Percentiles rank a stretch among this genome's conserved stretches.
Conservation (phyloP, 2,329 filamentous ascomycete genomes). For the Botrytis cinerea region DNA sequence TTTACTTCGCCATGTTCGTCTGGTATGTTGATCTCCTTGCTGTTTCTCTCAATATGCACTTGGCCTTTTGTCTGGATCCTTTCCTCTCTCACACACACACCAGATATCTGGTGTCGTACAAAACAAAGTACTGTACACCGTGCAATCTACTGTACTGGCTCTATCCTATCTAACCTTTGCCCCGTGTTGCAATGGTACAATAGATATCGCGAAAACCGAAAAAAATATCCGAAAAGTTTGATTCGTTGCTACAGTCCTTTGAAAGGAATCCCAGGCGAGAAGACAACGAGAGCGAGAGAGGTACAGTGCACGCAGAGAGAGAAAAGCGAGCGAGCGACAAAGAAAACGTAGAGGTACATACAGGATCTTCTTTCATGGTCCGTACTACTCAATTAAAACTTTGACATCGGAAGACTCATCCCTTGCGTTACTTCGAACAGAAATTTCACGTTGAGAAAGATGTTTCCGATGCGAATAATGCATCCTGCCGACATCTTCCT, state of each 20-base stretch:
- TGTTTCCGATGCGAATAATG: constrained; percentile 28
- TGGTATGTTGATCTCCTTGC: constrained; percentile 6
- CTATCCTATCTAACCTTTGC: not conserved
- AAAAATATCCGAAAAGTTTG: not conserved
- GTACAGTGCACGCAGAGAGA: not conserved
- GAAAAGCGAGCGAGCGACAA: constrained; percentile 1
- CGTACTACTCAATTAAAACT: constrained; percentile 16
- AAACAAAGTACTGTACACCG: not conserved
- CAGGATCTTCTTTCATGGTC: constrained; percentile 13
- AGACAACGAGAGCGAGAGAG: not conserved
- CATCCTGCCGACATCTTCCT: constrained; percentile 31
- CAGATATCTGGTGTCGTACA: not conserved
- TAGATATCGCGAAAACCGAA: constrained; percentile 4
- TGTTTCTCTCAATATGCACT: constrained; percentile 12
- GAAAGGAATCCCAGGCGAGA: constrained; percentile 2
- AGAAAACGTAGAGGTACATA: constrained; percentile 17
- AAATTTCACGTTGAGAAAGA: constrained; percentile 25
- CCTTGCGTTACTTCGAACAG: constrained; percentile 21
- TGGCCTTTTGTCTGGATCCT: constrained; percentile 2
- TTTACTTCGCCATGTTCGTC: constrained; percentile 16
- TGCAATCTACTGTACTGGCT: not conserved
- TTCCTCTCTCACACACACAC: not conserved
- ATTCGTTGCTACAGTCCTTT: not conserved
- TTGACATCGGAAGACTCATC: constrained; percentile 20
- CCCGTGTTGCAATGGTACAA: constrained; percentile 2